Evolutionary conservation across 2,329 filamentous ascomycete species (phyloP).

Genomic region (Hirsutella minnesotensis): DNA sequence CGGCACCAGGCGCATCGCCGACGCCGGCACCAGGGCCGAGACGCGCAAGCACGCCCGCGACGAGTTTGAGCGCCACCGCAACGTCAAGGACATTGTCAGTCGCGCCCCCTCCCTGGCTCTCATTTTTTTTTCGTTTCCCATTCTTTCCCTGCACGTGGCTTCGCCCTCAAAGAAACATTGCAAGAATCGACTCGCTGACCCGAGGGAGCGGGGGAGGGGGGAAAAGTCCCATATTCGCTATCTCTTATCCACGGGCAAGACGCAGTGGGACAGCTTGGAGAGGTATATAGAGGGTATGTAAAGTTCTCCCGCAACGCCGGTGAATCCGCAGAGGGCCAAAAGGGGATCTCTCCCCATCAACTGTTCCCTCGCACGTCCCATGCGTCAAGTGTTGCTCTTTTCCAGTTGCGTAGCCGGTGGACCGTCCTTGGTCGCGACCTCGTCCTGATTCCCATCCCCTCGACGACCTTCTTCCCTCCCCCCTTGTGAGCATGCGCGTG

Average conservation of each 20-base stretch:
- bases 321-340: no score
- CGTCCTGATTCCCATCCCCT: no score
- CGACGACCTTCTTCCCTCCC: no score
- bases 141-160: neutral
- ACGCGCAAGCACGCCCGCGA: constrained; percentile 43
- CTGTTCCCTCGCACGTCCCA: neutral
- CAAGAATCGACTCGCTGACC: no score
- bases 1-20: constrained; percentile 37
- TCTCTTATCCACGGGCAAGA: constrained; percentile 52
- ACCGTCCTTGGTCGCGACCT: no score
- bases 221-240: constrained; percentile 48
- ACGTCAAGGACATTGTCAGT: constrained; percentile 44
- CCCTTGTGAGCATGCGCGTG: no score
- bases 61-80: constrained; percentile 48
- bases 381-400: no score
- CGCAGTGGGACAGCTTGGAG: constrained; percentile 52
- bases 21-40: constrained; percentile 40
- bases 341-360: no score
- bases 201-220: no score
- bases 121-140: neutral
- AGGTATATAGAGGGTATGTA: constrained; percentile 28
- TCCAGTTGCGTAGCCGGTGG: no score
- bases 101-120: neutral
- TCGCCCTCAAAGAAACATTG: no score
- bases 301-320: constrained; percentile 1